These are phyloP conservation scores for Cladochytrium replicatum DNA, from an alignment of 192 early-diverging fungal genomes.

Conservation along the genomic window DNA sequence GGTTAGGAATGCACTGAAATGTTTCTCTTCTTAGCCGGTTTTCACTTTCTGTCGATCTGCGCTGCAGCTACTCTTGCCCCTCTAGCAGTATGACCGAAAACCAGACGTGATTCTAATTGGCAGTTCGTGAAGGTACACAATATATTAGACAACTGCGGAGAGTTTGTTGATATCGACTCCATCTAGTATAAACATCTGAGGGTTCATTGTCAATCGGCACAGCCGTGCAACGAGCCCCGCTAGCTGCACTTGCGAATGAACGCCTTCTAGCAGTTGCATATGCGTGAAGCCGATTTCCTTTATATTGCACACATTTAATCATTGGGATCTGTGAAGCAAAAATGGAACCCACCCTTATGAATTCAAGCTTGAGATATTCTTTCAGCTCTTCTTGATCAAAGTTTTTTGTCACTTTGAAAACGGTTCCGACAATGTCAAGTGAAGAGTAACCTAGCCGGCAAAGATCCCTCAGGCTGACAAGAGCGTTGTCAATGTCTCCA, in stretches of 20 bases:
- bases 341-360: slow-evolving; percentile 55
- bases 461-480: slow-evolving; percentile 55
- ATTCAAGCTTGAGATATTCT: slow-evolving; percentile 77
- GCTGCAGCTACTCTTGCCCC: slow-evolving; percentile 11
- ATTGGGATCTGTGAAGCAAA: neutral
- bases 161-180: too few species aligned
- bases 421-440: slow-evolving; percentile 81
- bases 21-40: neutral
- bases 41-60: neutral
- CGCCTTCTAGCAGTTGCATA: slow-evolving; percentile 85
- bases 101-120: slow-evolving; percentile 11
- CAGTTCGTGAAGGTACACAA: too few species aligned
- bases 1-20: too few species aligned
- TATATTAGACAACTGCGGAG: too few species aligned
- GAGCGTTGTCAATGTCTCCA: slow-evolving; percentile 61
- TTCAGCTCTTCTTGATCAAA: slow-evolving; percentile 53
- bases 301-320: neutral
- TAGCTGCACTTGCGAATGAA: slow-evolving; percentile 75
- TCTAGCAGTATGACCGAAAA: slow-evolving; percentile 8
- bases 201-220: slow-evolving; percentile 13
- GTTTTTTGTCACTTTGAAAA: slow-evolving; percentile 84
- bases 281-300: slow-evolving; percentile 88
- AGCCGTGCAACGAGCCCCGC: slow-evolving; percentile 67
- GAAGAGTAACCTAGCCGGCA: slow-evolving; percentile 80
- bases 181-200: slow-evolving; percentile 11